Conservation (phyloP, 164 flowering plant genomes). For the Pachysandra terminalis region DNA sequence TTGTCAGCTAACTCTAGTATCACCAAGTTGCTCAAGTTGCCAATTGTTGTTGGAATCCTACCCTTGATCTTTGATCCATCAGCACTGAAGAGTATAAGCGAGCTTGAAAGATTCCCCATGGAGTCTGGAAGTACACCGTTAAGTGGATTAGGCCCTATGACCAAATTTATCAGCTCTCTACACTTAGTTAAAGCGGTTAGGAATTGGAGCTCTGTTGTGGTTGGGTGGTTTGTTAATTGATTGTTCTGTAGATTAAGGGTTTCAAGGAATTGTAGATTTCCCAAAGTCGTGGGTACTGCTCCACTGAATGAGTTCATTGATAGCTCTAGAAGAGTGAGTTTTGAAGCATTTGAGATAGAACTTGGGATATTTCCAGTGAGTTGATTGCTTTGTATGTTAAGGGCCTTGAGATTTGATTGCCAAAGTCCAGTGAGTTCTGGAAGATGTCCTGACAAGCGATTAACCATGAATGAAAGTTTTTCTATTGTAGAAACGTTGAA, state of each 20-base stretch:
- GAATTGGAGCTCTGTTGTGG: not conserved
- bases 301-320: not conserved
- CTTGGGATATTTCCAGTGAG: not conserved
- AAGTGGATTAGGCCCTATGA: not conserved
- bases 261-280: conserved; percentile 2
- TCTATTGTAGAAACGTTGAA: not conserved
- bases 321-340: not conserved
- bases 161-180: not conserved
- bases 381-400: not conserved
- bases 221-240: not conserved
- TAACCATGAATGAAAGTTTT: not conserved
- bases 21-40: not conserved
- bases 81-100: not conserved
- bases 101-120: conserved; percentile 4
- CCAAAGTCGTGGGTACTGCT: conserved; percentile 3
- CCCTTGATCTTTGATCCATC: not conserved
- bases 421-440: not conserved
- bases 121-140: conserved; percentile 1
- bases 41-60: not conserved
- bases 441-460: not conserved
- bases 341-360: conserved; percentile 2
- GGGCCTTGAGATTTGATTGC: not conserved
- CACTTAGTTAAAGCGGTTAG: not conserved
- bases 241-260: not conserved
- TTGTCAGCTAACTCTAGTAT: not conserved